Evolutionary conservation across 805 yeast species (phyloP).

Genomic region (Candida insectorum): DNA sequence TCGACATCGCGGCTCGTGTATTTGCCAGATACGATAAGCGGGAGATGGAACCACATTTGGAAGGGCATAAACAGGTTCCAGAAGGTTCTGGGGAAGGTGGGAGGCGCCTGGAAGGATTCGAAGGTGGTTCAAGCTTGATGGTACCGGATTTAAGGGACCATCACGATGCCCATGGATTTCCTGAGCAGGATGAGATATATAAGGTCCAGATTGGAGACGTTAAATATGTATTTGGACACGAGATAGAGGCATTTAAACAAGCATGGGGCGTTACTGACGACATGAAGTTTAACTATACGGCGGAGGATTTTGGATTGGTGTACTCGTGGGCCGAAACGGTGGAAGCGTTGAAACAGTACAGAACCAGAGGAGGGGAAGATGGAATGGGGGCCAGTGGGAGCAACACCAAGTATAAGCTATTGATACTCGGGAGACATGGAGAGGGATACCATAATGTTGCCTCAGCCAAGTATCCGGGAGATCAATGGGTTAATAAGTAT

Average conservation of each 20-base stretch:
- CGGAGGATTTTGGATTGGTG: slow-evolving; percentile 44
- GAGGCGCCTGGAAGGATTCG: too few relatives aligned
- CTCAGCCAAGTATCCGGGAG: slow-evolving; percentile 50
- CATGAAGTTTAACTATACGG: slow-evolving; percentile 37
- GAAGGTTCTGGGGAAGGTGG: too few relatives aligned
- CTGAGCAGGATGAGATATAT: slow-evolving; percentile 16
- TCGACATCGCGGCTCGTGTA: too few relatives aligned
- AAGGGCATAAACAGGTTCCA: too few relatives aligned
- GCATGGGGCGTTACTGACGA: slow-evolving; percentile 43
- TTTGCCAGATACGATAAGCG: too few relatives aligned
- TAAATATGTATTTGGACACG: too few relatives aligned
- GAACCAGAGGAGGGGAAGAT: not conserved
- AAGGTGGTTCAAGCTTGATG: too few relatives aligned
- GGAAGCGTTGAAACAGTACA: too few relatives aligned
- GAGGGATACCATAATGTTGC: slow-evolving; percentile 65
- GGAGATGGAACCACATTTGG: too few relatives aligned
- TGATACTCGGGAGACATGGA: slow-evolving; percentile 64
- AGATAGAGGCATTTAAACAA: slow-evolving; percentile 49
- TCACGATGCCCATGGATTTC: slow-evolving; percentile 29
- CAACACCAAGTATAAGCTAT: slow-evolving; percentile 36
- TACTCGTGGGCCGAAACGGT: slow-evolving; percentile 38
- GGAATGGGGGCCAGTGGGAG: not conserved
- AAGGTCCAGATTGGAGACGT: slow-evolving; percentile 3
- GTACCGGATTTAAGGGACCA: slow-evolving; percentile 28
- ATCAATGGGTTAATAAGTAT: slow-evolving; percentile 57